These are phyloP conservation scores for Hypoxylon lenormandii DNA, from an alignment of 495 filamentous ascomycete genomes.

Conservation along the genomic window DNA sequence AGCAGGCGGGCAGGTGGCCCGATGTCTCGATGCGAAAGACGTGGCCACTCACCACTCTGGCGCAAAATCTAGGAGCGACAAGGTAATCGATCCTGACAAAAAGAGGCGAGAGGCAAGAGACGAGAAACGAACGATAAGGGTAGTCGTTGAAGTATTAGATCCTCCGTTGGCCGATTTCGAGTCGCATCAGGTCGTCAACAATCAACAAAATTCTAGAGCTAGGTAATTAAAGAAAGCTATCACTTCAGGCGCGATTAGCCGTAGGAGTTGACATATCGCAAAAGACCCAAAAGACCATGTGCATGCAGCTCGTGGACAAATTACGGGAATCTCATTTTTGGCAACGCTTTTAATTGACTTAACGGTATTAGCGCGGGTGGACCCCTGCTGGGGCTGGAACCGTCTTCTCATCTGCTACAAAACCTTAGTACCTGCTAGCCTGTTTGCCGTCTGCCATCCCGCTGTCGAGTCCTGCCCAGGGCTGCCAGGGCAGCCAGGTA, in stretches of 20 bases:
- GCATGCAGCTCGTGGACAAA: conserved; percentile 31
- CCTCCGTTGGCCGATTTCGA: conserved; percentile 7
- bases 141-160: neutral
- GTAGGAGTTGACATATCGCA: conserved; percentile 40
- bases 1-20: conserved; percentile 31
- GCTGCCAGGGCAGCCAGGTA: no score
- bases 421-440: no score
- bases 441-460: no score
- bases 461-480: no score
- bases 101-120: conserved; percentile 22
- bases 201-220: conserved; percentile 4
- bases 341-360: conserved; percentile 31
- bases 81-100: conserved; percentile 7
- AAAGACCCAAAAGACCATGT: conserved; percentile 41
- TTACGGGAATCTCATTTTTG: conserved; percentile 40
- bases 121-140: no score
- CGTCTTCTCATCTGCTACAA: neutral
- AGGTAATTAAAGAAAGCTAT: conserved; percentile 12
- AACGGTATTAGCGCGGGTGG: conserved; percentile 24
- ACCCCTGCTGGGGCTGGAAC: conserved; percentile 23
- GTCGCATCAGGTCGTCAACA: conserved; percentile 30
- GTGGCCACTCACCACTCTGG: conserved; percentile 38
- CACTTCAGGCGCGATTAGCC: conserved; percentile 24
- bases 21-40: conserved; percentile 25
- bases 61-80: conserved; percentile 20